Percentiles rank a stretch among this genome's conserved stretches.
Conservation (phyloP, 164 flowering plant species). For the Houttuynia cordata region DNA sequence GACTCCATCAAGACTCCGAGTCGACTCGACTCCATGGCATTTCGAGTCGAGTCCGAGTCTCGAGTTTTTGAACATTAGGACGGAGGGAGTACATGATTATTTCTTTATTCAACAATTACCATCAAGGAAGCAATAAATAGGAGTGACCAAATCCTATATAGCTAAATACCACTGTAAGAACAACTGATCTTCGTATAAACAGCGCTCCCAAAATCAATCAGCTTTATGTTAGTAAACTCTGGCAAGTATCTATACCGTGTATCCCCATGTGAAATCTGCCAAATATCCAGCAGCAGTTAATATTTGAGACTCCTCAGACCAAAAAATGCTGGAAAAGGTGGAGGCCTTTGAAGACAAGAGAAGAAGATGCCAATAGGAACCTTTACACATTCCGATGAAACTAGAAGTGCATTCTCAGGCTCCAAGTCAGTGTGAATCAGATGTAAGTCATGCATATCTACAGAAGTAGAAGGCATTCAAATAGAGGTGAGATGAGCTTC, state of each 20-base stretch:
- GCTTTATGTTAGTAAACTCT: conserved; percentile 91
- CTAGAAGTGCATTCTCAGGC: conserved; percentile 92
- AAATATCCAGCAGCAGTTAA: conserved; percentile 19
- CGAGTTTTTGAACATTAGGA: too few relatives aligned
- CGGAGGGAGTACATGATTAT: background rate
- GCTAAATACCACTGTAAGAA: background rate
- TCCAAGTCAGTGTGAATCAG: conserved; percentile 88
- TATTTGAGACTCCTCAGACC: background rate
- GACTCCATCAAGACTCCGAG: too few relatives aligned
- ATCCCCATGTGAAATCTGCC: conserved; percentile 51
- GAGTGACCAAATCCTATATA: background rate
- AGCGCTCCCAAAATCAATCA: conserved; percentile 97
- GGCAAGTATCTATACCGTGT: conserved; percentile 60
- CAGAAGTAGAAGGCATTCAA: conserved; percentile 9
- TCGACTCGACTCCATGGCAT: too few relatives aligned
- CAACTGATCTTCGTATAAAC: conserved; percentile 28
- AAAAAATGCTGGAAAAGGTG: too few relatives aligned
- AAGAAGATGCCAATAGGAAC: conserved; percentile 53
- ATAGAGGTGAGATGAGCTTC: conserved; percentile 7
- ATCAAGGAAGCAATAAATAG: background rate
- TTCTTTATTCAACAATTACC: background rate
- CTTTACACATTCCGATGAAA: conserved; percentile 60
- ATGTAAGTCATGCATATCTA: conserved; percentile 84
- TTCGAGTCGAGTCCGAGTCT: too few relatives aligned
- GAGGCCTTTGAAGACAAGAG: background rate